A percentile compares a stretch with the other conserved stretches of the same genome.
Evolutionary conservation across 805 yeast genomes (phyloP).

Genomic region (Lachancea nothofagi): DNA sequence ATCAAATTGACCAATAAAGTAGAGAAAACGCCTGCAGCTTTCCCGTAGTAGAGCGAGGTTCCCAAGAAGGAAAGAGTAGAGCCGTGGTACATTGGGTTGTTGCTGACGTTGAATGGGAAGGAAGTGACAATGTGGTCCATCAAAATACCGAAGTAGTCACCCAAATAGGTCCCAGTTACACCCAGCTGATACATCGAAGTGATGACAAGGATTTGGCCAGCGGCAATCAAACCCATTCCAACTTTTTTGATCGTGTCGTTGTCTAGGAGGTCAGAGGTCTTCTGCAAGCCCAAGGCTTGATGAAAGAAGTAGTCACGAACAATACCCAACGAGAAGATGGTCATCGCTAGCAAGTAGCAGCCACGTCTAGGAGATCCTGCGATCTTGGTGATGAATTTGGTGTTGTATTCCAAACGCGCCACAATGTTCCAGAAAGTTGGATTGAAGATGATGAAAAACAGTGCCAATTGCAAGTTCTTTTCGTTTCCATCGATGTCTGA

Average conservation of each 20-base stretch:
- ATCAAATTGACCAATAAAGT: slow-evolving; percentile 68
- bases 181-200: slow-evolving; percentile 90
- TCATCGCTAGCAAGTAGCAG: slow-evolving; percentile 75
- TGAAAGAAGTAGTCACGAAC: slow-evolving; percentile 73
- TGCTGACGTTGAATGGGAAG: slow-evolving; percentile 86
- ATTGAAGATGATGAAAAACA: slow-evolving; percentile 75
- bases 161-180: slow-evolving; percentile 91
- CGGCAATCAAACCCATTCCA: slow-evolving; percentile 51
- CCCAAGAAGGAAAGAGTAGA: slow-evolving; percentile 86
- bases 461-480: slow-evolving; percentile 37
- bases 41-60: slow-evolving; percentile 79
- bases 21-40: slow-evolving; percentile 81
- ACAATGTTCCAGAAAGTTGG: slow-evolving; percentile 94
- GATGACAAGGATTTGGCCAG: slow-evolving; percentile 77
- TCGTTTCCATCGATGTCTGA: slow-evolving; percentile 18
- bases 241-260: slow-evolving; percentile 39
- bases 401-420: slow-evolving; percentile 80
- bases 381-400: slow-evolving; percentile 68
- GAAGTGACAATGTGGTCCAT: slow-evolving; percentile 86
- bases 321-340: slow-evolving; percentile 83
- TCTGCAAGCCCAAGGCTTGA: slow-evolving; percentile 65
- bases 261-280: slow-evolving; percentile 50
- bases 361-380: slow-evolving; percentile 67
- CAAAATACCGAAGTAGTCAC: slow-evolving; percentile 94
- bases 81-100: slow-evolving; percentile 97